phyloP scores from a whole-genome alignment of 108 stramenopile species.

The Bacterosira constricta region DNA sequence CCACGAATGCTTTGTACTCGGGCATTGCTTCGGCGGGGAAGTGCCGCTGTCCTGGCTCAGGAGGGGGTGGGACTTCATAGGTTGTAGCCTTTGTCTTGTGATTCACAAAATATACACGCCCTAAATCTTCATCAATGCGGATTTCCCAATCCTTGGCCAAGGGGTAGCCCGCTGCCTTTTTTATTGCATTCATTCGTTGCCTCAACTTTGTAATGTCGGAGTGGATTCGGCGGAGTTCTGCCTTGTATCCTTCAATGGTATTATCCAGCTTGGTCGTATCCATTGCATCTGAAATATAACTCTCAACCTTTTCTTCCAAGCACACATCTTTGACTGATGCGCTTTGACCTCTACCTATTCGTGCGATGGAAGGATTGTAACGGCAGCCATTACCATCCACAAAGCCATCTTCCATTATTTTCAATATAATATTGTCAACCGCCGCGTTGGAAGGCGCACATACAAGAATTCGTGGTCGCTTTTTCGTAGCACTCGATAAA shows the following conservation, averaged over 20 bases:
- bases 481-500: conserved; percentile 54
- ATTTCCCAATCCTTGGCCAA: conserved; percentile 91
- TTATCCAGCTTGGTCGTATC: conserved; percentile 66
- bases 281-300: conserved; percentile 55
- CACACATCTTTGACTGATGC: conserved; percentile 69
- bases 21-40: conserved; percentile 75
- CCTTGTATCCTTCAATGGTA: conserved; percentile 70
- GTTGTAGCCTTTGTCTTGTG: conserved; percentile 82
- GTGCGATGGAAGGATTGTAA: conserved; percentile 93
- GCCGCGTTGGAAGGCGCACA: conserved; percentile 98
- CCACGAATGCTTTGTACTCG: conserved; percentile 71
- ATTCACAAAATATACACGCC: conserved; percentile 84
- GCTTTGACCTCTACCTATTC: conserved; percentile 86
- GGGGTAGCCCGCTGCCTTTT: conserved; percentile 65
- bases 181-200: conserved; percentile 73
- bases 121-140: conserved; percentile 78
- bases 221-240: conserved; percentile 65
- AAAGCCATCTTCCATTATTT: conserved; percentile 93
- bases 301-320: conserved; percentile 77
- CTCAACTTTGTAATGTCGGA: conserved; percentile 63
- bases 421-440: conserved; percentile 95
- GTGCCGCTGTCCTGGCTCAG: conserved; percentile 73
- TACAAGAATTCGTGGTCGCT: conserved; percentile 86
- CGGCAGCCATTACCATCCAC: conserved; percentile 87
- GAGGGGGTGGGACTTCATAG: conserved; percentile 80